Conservation (phyloP, 2,329 filamentous ascomycete genomes). For the Celoporthe dispersa region DNA sequence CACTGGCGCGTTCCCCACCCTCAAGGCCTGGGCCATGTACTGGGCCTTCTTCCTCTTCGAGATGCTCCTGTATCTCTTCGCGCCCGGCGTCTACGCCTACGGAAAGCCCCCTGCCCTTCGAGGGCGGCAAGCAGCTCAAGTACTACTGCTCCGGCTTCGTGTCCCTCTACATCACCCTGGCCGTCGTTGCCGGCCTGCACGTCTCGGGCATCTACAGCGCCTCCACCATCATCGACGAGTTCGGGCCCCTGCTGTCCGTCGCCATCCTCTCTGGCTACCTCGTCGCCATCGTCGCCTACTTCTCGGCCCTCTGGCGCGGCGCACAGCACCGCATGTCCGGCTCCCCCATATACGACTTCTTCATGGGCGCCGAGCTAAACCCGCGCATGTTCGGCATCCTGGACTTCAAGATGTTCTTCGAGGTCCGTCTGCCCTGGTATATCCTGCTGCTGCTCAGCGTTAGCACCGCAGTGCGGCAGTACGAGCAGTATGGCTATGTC, state of each 20-base stretch:
- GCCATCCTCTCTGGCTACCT: conserved; percentile 89
- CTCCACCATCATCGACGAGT: conserved; percentile 92
- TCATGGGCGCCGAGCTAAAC: conserved; percentile 88
- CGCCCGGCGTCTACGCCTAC: conserved; percentile 86
- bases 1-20: conserved; percentile 80
- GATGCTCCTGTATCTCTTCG: conserved; percentile 77
- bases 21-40: conserved; percentile 89
- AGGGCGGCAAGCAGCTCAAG: conserved; percentile 80
- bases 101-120: conserved; percentile 86
- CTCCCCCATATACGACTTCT: conserved; percentile 81
- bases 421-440: conserved; percentile 86
- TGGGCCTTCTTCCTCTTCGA: conserved; percentile 92
- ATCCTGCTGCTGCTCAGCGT: conserved; percentile 74
- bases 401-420: conserved; percentile 94
- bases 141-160: conserved; percentile 94
- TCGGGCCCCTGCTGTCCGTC: conserved; percentile 89
- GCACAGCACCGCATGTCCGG: conserved; percentile 92
- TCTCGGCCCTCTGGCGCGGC: conserved; percentile 80
- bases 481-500: conserved; percentile 77
- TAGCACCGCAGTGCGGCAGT: conserved; percentile 73
- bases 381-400: conserved; percentile 82
- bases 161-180: conserved; percentile 87
- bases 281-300: conserved; percentile 82
- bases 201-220: conserved; percentile 84
- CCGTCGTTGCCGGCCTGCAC: conserved; percentile 73